phyloP scores from a whole-genome alignment of 306 rosid species.

The Benincasa hispida region DNA sequence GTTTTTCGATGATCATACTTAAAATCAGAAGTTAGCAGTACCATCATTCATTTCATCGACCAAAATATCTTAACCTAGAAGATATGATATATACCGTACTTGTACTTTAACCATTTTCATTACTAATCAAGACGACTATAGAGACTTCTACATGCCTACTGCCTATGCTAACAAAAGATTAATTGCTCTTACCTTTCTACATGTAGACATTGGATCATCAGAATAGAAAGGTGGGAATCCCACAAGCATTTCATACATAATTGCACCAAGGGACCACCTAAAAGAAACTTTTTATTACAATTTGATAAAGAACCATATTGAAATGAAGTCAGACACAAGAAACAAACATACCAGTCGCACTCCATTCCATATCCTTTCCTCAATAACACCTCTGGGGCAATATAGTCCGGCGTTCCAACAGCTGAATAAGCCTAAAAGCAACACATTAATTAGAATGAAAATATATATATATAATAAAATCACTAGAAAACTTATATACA shows the following conservation, averaged over 20 bases:
- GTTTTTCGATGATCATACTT: neutral
- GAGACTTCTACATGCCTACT: neutral
- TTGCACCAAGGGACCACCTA: conserved; percentile 98
- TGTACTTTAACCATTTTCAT: neutral
- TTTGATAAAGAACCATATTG: neutral
- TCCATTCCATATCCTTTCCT: conserved; percentile 85
- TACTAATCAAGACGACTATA: neutral
- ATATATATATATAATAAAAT: neutral
- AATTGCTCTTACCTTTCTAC: conserved; percentile 55
- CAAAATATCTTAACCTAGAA: neutral
- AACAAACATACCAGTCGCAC: conserved; percentile 65
- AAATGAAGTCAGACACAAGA: neutral
- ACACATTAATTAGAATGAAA: conserved; percentile 9
- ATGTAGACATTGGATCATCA: conserved; percentile 73
- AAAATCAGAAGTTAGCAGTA: neutral
- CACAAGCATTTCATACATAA: conserved; percentile 90
- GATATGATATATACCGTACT: neutral
- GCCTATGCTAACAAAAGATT: neutral
- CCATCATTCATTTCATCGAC: neutral
- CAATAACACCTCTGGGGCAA: conserved; percentile 77
- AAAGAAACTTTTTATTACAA: conserved; percentile 5
- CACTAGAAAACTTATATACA: neutral
- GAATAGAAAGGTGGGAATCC: conserved; percentile 87
- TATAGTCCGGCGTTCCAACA: conserved; percentile 88
- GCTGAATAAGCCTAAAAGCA: conserved; percentile 68